Evolutionary conservation across 306 rosid genomes (phyloP).

Genomic region (Rubus parviflorus): DNA sequence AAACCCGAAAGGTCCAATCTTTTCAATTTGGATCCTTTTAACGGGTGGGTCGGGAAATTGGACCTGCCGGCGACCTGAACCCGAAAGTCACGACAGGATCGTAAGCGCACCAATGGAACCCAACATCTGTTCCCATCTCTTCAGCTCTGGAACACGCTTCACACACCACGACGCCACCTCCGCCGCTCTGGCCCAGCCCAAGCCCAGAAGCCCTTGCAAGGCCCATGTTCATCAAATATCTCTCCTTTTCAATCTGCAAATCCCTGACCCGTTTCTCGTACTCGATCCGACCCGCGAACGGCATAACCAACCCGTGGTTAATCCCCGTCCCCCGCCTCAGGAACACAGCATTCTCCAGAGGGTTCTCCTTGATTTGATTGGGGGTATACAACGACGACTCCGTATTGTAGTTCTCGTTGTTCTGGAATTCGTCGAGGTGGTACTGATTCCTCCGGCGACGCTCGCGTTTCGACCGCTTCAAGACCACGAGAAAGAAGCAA

Average conservation of each 20-base stretch:
- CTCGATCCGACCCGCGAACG: constrained; percentile 32
- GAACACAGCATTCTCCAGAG: constrained; percentile 46
- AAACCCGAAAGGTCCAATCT: not conserved
- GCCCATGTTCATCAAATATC: constrained; percentile 40
- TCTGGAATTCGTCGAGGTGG: not conserved
- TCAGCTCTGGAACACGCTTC: constrained; percentile 43
- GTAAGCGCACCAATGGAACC: constrained; percentile 63
- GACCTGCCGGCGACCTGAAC: constrained; percentile 69
- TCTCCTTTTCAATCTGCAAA: constrained; percentile 38
- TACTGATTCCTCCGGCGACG: constrained; percentile 28
- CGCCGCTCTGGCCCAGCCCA: constrained; percentile 1
- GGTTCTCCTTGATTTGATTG: constrained; percentile 16
- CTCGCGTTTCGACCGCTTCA: constrained; percentile 50
- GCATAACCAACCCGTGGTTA: constrained; percentile 15
- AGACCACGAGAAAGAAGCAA: constrained; percentile 54
- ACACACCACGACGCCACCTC: constrained; percentile 29
- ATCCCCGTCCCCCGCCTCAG: constrained; percentile 38
- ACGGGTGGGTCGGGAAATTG: constrained; percentile 76
- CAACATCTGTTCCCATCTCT: constrained; percentile 34
- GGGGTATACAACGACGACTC: not conserved
- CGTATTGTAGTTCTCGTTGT: not conserved
- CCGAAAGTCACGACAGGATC: constrained; percentile 56
- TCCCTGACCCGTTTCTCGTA: constrained; percentile 38
- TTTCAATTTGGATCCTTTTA: constrained; percentile 32
- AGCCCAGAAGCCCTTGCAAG: constrained; percentile 1